Base-by-base conservation (phyloP, 1,284 basidiomycete species). In the Cystobasidium sp. region DNA sequence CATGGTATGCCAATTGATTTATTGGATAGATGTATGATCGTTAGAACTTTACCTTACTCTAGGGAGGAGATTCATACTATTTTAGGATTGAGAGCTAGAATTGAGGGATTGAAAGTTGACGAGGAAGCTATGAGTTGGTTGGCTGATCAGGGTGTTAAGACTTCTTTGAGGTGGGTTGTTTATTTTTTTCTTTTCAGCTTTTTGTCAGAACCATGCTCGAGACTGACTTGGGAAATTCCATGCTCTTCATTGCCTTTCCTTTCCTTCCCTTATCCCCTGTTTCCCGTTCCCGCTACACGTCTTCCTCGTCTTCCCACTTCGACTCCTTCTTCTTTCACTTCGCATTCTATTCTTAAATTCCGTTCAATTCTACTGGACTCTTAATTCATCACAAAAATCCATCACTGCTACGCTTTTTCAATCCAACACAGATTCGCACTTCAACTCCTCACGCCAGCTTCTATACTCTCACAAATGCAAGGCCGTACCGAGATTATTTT, bases 1-100 rank as follows among this genome's bases (percentile, higher is more conserved):
- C 96, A 99, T 82, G 97, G 96, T 24, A 87, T 99, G 68, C 97
- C 96, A 5, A 87, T 95, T 65, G 96, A 99, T 84, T 85, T 99
- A 37, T 86, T 98, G 58, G 96, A 99, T 84, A 87, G 96, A 73
- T 98, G 96, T 84, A 90, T 99, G 86, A 99, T 99, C 76, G 94
- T 99, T 53, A 92, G 94, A 81, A 99, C 96, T 0, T 88, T 92
- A 74, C 86, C 88, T 6, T 97, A 98, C 83, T 88, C 87, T 10
- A 87, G 88, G 53, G 91, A 92, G 9, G 93, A 98, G 81, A 91
- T 98, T 75, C 89, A 88, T 53, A 90, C 90, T 80, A 93, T 99
- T 37, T 86, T 98, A 6, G 90, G 92, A 78, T 85, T 96, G 66
- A 88, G 96, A 68, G 90, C 92, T 39, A 90, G 88, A 75, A 88